A percentile compares a stretch with the other conserved stretches of the same genome.
Evolutionary conservation across 495 filamentous ascomycete species (phyloP).

Genomic region (Neurospora intermedia): DNA sequence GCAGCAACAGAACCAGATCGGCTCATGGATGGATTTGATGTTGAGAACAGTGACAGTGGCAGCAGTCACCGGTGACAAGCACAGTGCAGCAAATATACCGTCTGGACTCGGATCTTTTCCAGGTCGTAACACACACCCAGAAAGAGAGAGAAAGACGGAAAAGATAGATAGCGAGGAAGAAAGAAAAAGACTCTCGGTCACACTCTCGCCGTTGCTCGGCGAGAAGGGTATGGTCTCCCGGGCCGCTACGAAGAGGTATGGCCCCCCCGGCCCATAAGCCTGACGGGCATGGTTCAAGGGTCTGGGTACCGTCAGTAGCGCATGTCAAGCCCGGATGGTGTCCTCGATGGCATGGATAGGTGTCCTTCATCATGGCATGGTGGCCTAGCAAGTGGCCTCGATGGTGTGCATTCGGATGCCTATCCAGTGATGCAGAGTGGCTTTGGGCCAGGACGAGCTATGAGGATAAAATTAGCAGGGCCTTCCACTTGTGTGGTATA

Average conservation of each 20-base stretch:
- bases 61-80: neutral
- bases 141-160: neutral
- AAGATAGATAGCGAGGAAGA: too few species aligned
- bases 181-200: neutral
- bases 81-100: neutral
- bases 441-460: neutral
- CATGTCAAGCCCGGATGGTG: neutral
- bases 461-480: neutral
- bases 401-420: neutral
- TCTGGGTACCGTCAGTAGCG: neutral
- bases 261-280: neutral
- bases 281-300: neutral
- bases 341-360: neutral
- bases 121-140: neutral
- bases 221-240: neutral
- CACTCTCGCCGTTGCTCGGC: neutral
- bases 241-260: neutral
- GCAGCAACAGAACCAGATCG: neutral
- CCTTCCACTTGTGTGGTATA: neutral
- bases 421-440: neutral
- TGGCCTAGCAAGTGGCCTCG: neutral
- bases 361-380: neutral
- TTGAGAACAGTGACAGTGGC: neutral
- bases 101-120: neutral
- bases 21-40: neutral